Evolutionary conservation across 1,284 basidiomycete species (phyloP).

Genomic region (Tilletia indica): DNA sequence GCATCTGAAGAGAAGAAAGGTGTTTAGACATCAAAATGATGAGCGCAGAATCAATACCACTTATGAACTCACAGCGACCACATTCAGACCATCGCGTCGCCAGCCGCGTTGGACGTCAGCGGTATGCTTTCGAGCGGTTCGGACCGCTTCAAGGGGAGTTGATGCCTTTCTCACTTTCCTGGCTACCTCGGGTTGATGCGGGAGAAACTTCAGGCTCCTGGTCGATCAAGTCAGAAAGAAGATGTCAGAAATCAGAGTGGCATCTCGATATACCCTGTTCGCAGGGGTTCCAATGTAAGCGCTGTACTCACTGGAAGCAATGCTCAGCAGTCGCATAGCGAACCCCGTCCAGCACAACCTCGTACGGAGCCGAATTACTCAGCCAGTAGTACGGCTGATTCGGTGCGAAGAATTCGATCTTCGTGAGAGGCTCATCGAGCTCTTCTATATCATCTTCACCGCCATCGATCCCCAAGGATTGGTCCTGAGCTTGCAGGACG

Average conservation of each 20-base stretch:
- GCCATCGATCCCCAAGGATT: background rate
- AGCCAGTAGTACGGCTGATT: slow-evolving; percentile 39
- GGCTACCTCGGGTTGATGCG: slow-evolving; percentile 35
- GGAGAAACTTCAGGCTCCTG: slow-evolving; percentile 23
- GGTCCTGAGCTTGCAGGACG: background rate
- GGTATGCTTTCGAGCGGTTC: slow-evolving; percentile 32
- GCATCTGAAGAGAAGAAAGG: slow-evolving; percentile 12
- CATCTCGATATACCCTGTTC: background rate
- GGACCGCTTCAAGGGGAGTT: slow-evolving; percentile 35
- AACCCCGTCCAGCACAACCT: slow-evolving; percentile 32
- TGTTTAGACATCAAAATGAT: no score
- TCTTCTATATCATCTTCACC: background rate
- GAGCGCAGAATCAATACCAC: background rate
- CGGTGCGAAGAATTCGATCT: slow-evolving; percentile 31
- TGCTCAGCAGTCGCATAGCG: slow-evolving; percentile 35
- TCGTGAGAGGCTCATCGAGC: background rate
- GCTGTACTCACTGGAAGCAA: slow-evolving; percentile 19
- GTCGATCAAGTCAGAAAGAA: background rate
- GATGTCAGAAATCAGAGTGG: background rate
- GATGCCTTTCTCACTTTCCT: slow-evolving; percentile 39
- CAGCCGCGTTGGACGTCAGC: slow-evolving; percentile 35
- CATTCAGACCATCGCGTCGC: slow-evolving; percentile 39
- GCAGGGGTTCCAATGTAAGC: no score
- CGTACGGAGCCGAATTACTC: slow-evolving; percentile 32
- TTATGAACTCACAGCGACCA: slow-evolving; percentile 31